phyloP scores from a whole-genome alignment of 345 rosid species.

The Erysimum cheiranthoides region DNA sequence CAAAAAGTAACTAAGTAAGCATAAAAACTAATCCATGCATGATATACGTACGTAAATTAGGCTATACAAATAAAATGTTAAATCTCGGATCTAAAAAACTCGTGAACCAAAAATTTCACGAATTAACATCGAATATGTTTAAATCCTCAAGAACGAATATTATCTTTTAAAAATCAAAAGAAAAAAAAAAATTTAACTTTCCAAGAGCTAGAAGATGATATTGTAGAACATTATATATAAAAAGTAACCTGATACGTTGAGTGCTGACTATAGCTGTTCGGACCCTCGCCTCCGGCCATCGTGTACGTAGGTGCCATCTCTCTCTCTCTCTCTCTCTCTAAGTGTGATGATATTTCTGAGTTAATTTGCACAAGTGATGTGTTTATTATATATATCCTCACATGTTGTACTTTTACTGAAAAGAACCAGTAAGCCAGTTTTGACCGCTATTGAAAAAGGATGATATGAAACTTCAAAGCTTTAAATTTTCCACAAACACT shows the following conservation, averaged over 20 bases:
- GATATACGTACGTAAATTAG: no score
- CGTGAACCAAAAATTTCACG: background rate
- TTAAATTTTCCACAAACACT: background rate
- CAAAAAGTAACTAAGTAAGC: no score
- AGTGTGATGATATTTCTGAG: constrained; percentile 12
- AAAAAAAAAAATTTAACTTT: no score
- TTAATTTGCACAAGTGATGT: background rate
- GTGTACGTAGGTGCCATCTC: constrained; percentile 34
- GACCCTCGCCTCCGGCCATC: constrained; percentile 43
- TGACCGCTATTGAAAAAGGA: constrained; percentile 20
- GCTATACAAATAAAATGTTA: no score
- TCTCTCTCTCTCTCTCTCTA: background rate
- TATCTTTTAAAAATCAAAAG: no score
- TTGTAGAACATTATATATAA: background rate
- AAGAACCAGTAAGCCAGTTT: constrained; percentile 10
- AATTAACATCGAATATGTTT: background rate
- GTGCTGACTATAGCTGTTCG: constrained; percentile 38
- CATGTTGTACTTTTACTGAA: background rate
- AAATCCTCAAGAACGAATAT: background rate
- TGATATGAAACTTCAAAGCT: background rate
- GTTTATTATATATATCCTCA: constrained; percentile 19
- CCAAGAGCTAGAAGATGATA: background rate
- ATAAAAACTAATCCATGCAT: no score
- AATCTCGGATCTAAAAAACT: no score
- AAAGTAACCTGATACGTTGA: constrained; percentile 37